A percentile compares a stretch with the other conserved stretches of the same genome.
Conservation (phyloP, 164 flowering plant species). For the Vitis amurensis region DNA sequence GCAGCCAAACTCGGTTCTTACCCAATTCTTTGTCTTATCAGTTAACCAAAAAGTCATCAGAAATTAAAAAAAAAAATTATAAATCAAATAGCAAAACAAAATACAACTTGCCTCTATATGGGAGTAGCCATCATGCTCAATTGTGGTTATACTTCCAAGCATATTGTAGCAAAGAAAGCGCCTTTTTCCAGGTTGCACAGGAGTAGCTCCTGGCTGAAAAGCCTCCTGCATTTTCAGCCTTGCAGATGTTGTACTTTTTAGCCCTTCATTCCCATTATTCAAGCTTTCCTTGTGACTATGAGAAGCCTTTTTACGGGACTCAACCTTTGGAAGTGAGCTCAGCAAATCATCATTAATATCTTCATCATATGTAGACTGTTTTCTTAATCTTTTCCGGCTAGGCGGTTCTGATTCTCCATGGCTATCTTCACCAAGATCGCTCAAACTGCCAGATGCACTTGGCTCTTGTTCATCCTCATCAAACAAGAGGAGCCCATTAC, state of each 20-base stretch:
- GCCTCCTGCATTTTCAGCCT: conserved; percentile 72
- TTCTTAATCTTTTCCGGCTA: conserved; percentile 66
- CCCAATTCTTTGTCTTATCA: not conserved
- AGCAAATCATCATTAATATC: conserved; percentile 36
- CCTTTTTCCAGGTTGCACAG: conserved; percentile 69
- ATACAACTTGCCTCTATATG: conserved; percentile 76
- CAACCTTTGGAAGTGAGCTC: conserved; percentile 37
- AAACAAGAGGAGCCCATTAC: conserved; percentile 65
- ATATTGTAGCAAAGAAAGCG: conserved; percentile 91
- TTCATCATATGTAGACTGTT: conserved; percentile 42
- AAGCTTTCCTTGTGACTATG: conserved; percentile 32
- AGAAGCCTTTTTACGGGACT: conserved; percentile 47
- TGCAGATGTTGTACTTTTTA: conserved; percentile 24
- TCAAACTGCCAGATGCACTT: conserved; percentile 59
- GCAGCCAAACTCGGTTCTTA: not conserved
- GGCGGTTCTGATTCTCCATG: conserved; percentile 57
- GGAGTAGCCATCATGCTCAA: conserved; percentile 77
- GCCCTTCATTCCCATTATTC: conserved; percentile 28
- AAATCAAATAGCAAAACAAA: too few relatives aligned
- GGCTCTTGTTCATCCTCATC: conserved; percentile 71
- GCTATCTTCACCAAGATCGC: conserved; percentile 76
- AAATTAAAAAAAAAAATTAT: not conserved
- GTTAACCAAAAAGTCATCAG: not conserved
- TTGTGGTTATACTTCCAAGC: conserved; percentile 86
- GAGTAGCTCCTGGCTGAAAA: conserved; percentile 94